Evolutionary conservation across 2,329 filamentous ascomycete genomes (phyloP).

Genomic region (Hirsutella rhossiliensis): DNA sequence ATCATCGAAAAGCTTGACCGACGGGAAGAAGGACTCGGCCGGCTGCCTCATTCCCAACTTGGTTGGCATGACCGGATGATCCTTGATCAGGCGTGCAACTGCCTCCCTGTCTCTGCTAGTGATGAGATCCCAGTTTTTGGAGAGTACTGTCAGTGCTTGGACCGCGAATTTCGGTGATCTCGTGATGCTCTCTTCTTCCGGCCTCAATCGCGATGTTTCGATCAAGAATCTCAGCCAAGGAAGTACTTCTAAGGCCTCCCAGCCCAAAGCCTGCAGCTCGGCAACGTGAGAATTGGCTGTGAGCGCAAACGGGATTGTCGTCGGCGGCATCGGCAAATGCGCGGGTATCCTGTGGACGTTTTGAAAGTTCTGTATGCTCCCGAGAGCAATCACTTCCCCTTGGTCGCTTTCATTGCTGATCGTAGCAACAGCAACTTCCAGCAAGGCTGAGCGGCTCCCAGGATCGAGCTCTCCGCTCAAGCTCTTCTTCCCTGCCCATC

Average conservation of each 20-base stretch:
- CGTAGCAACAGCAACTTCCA: conserved; percentile 70
- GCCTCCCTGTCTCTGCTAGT: conserved; percentile 52
- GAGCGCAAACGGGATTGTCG: conserved; percentile 75
- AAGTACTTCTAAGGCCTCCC: conserved; percentile 73
- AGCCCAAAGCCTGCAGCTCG: conserved; percentile 72
- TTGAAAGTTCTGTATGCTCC: conserved; percentile 62
- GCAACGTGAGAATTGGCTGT: conserved; percentile 55
- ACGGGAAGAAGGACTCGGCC: conserved; percentile 77
- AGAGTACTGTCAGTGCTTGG: conserved; percentile 66
- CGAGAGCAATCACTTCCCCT: conserved; percentile 65
- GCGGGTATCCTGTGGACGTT: conserved; percentile 68
- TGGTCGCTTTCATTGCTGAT: conserved; percentile 47
- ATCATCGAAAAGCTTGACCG: conserved; percentile 92
- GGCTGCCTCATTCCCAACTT: conserved; percentile 83
- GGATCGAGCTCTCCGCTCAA: conserved; percentile 60
- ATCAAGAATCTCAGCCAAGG: conserved; percentile 78
- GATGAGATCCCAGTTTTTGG: conserved; percentile 83
- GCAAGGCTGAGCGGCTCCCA: conserved; percentile 52
- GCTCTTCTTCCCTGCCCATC: conserved; percentile 69
- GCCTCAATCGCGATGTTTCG: conserved; percentile 47
- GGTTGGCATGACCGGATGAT: conserved; percentile 72
- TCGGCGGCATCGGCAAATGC: conserved; percentile 67
- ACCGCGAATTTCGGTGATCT: conserved; percentile 61
- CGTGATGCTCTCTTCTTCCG: conserved; percentile 57
- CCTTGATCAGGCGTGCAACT: conserved; percentile 51